Evolutionary conservation across 495 filamentous ascomycete species (phyloP), one percentile per base, ranked within the genome.

Genomic region (Penicillium riverlandense): DNA sequence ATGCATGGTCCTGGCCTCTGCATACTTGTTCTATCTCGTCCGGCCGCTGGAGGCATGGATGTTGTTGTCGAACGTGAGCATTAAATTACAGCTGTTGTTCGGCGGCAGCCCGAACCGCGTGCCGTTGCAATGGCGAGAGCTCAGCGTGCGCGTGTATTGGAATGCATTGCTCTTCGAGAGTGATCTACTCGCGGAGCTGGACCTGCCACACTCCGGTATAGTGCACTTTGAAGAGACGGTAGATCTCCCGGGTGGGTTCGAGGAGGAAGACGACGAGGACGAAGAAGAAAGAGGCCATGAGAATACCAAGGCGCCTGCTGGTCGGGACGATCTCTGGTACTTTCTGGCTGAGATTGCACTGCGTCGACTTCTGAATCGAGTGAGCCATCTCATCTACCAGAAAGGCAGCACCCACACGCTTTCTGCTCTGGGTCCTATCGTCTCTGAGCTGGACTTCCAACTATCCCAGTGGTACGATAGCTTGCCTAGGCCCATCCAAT

Each of bases 381-480:
- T 89, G 52, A 85, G 80, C 63, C 83, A 88, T 59, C 77, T 89
- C 50, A 86, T 90, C 46, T 90, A 89, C 61, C 81, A 80, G 49
- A 85, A 85, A 54, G 83, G 83, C 49, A 79, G 77, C 36, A 73
- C 79, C 57, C 77, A 80, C 1, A 81, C 81, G 22, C 82, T 86
- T 14, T 74, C 77, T 11, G 79, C 82, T 36, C 71, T 90, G 12
- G 84, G 86, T 12, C 85, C 86, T 0, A 78, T 89, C 22, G 85
- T 86, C 8, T 82, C 79, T 12, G 85, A 91, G 62, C 75, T 90
- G 30, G 84, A 90, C 60, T 89, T 79, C 65, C 86, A 89, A 59
- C 72, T 90, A 33, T 83, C 80, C 28, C 86, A 90, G 54, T 91
- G 85, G 86, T 89, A 91, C 61, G 84, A 87, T 50, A 82, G 76